Conservation (phyloP, 805 yeast species). For the Wickerhamiella lipophila region DNA sequence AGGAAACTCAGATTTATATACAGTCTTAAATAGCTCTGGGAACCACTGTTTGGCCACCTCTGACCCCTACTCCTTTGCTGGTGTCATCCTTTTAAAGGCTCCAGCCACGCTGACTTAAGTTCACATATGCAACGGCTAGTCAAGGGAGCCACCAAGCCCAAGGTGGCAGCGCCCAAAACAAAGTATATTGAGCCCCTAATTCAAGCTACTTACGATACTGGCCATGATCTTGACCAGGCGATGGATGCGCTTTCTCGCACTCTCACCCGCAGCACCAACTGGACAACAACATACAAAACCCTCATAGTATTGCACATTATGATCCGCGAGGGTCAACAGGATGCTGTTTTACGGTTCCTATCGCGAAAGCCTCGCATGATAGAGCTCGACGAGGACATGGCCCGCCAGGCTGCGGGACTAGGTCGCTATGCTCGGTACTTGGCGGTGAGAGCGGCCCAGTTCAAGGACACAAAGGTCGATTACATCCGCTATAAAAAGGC, state of each 20-base stretch:
- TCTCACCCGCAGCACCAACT: conserved; percentile 53
- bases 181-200: conserved; percentile 91
- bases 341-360: conserved; percentile 54
- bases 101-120: conserved; percentile 12
- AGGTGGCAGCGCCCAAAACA: conserved; percentile 94
- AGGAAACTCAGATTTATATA: too few relatives aligned
- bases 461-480: conserved; percentile 49
- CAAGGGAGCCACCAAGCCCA: conserved; percentile 25
- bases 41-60: too few relatives aligned
- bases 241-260: conserved; percentile 51
- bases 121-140: conserved; percentile 22
- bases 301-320: conserved; percentile 75
- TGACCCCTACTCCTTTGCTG: too few relatives aligned
- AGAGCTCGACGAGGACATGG: conserved; percentile 31
- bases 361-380: conserved; percentile 40
- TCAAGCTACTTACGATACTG: conserved; percentile 47
- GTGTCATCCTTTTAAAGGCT: conserved; percentile 3
- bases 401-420: conserved; percentile 31
- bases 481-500: conserved; percentile 51
- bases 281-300: conserved; percentile 85
- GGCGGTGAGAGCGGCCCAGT: conserved; percentile 55
- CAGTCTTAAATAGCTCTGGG: neutral
- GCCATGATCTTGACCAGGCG: conserved; percentile 52
- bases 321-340: conserved; percentile 81
- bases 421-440: conserved; percentile 63